Evolutionary conservation across 768 basidiomycete genomes (phyloP), one percentile per base, ranked within the genome.

Genomic region (Agrocybe praecox): DNA sequence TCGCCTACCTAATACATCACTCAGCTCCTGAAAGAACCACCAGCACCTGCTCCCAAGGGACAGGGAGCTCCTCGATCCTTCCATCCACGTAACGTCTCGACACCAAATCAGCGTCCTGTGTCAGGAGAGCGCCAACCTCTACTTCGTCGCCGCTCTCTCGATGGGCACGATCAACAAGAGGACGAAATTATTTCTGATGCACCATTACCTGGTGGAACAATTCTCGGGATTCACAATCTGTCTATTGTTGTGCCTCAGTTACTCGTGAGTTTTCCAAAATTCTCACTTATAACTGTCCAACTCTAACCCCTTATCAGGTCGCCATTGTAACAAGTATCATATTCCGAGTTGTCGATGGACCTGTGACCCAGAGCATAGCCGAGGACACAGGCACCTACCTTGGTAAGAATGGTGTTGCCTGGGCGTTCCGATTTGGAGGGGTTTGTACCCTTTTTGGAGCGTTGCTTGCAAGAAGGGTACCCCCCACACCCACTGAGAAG

Each of bases 221-320:
- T 96, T 36, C 81, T 97, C 42, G 96, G 96, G 2, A 94, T 98
- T 40, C 96, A 98, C 67, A 98, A 98, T 67, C 78, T 98, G 17
- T 92, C 96, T 5, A 94, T 98, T 57, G 96, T 98, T 23, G 86
- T 94, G 74, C 96, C 96, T 19, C 96, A 98, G 64, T 91, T 98
- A 68, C 80, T 96, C 52, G 95, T 96, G 67, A 62, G 93, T 80
- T 36, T 2, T 36, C n/a, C n/a, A n/a, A n/a, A n/a, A n/a, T n/a
- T 49, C 32, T 6, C 33, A 44, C 29, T 18, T 8, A 19, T 3
- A 3, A 18, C 53, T 12, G 26, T 21, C 50, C 57, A 18, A 44
- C 18, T 22, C 51, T 59, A 23, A 50, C 24, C 19, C 58, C n/a
- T 57, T 43, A 46, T 55, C 62, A 93, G 94, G 87, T 94, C 57